Conservation (phyloP, 2,329 filamentous ascomycete species). For the Hymenoscyphus linearis region DNA sequence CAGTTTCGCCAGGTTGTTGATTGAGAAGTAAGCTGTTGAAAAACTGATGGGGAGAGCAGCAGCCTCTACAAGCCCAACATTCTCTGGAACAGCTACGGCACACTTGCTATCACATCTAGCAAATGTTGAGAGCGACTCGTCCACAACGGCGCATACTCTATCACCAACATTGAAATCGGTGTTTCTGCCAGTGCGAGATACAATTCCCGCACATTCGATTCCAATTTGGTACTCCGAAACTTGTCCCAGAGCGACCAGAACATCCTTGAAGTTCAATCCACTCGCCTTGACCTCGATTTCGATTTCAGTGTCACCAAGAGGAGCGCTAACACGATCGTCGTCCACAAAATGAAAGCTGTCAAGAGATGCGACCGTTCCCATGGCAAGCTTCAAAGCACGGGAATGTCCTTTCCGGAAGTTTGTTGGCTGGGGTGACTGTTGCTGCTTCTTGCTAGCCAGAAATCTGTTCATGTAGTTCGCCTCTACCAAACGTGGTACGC, state of each 20-base stretch:
- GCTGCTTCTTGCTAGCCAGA: slow-evolving; percentile 1
- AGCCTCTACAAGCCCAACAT: slow-evolving; percentile 13
- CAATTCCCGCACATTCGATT: slow-evolving; percentile 4
- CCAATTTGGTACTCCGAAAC: slow-evolving; percentile 15
- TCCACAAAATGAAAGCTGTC: slow-evolving; percentile 15
- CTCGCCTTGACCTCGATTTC: slow-evolving; percentile 8
- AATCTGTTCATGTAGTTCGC: neutral
- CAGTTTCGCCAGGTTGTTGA: slow-evolving; percentile 17
- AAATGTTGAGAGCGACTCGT: slow-evolving; percentile 18
- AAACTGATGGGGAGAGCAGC: slow-evolving; percentile 20
- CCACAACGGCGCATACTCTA: slow-evolving; percentile 18
- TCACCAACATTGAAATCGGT: neutral
- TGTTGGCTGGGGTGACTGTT: neutral
- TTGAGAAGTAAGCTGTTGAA: slow-evolving; percentile 19
- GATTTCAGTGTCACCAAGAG: slow-evolving; percentile 10
- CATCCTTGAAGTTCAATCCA: slow-evolving; percentile 17
- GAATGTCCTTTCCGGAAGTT: neutral
- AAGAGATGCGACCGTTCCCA: slow-evolving; percentile 16
- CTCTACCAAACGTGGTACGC: neutral
- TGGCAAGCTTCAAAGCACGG: neutral
- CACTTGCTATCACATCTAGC: neutral
- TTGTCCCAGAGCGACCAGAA: slow-evolving; percentile 21
- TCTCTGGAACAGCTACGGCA: slow-evolving; percentile 12
- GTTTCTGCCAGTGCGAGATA: neutral
- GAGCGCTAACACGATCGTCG: neutral